Conservation (phyloP, 331 rosid genomes). For the Stylosanthes scabra region DNA sequence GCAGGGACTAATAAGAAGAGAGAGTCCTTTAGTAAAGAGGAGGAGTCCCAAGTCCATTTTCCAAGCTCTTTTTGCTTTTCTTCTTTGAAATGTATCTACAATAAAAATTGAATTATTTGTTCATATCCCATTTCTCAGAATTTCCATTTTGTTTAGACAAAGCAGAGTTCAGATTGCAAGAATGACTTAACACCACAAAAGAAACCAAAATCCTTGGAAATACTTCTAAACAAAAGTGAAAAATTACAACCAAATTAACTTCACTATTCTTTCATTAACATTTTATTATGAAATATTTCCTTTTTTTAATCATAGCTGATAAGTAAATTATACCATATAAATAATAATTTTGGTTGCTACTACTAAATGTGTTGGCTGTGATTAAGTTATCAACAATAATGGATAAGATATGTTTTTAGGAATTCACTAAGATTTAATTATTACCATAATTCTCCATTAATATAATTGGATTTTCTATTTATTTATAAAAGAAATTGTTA, state of each 20-base stretch:
- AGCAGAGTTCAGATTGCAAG: conserved; percentile 40
- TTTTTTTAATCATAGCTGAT: too few species aligned
- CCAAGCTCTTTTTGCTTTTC: conserved; percentile 80
- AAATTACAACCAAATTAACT: neutral
- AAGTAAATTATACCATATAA: too few species aligned
- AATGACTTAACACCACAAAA: conserved; percentile 29
- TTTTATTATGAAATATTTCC: too few species aligned
- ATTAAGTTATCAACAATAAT: too few species aligned
- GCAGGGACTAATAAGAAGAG: conserved; percentile 55
- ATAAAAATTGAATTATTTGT: conserved; percentile 39
- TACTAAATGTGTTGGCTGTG: too few species aligned
- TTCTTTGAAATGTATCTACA: conserved; percentile 57
- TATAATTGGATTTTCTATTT: too few species aligned
- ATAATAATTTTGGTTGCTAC: too few species aligned
- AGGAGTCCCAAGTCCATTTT: conserved; percentile 66
- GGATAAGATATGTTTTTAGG: too few species aligned
- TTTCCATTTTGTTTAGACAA: conserved; percentile 34
- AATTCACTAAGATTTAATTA: too few species aligned
- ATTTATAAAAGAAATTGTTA: too few species aligned
- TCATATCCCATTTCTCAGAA: conserved; percentile 37
- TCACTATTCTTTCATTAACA: neutral
- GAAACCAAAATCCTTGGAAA: conserved; percentile 13
- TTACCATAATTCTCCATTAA: too few species aligned
- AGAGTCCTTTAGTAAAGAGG: conserved; percentile 50
- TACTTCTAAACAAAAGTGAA: conserved; percentile 5